Evolutionary conservation across 371 early-diverging fungal species (phyloP).

Genomic region (Mucor plumbeus): DNA sequence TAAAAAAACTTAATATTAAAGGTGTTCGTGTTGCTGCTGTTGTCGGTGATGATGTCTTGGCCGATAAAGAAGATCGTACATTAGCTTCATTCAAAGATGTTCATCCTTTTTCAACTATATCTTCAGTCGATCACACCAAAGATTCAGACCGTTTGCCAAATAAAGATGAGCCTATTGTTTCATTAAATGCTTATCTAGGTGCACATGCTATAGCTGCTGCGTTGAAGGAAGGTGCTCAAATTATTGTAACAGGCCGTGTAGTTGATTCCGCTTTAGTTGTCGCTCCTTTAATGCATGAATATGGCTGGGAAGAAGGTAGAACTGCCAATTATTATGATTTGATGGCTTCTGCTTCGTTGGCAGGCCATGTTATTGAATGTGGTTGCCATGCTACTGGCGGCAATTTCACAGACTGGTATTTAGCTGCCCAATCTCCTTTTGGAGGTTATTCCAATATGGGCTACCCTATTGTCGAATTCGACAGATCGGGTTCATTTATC

Average conservation of each 20-base stretch:
- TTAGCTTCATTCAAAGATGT: slow-evolving; percentile 44
- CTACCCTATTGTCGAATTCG: slow-evolving; percentile 74
- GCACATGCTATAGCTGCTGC: slow-evolving; percentile 66
- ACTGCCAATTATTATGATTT: slow-evolving; percentile 59
- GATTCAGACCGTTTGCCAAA: slow-evolving; percentile 61
- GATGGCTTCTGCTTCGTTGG: slow-evolving; percentile 72
- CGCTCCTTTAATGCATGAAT: slow-evolving; percentile 32
- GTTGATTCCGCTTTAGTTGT: slow-evolving; percentile 71
- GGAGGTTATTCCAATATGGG: slow-evolving; percentile 78
- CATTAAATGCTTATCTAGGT: slow-evolving; percentile 72
- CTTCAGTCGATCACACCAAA: slow-evolving; percentile 42
- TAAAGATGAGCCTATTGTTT: slow-evolving; percentile 56
- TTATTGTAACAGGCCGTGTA: slow-evolving; percentile 77
- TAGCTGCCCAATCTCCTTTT: slow-evolving; percentile 60
- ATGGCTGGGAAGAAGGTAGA: slow-evolving; percentile 25
- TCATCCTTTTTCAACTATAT: slow-evolving; percentile 56
- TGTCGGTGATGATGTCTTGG: slow-evolving; percentile 68
- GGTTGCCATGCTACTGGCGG: slow-evolving; percentile 81
- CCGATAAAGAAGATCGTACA: slow-evolving; percentile 31
- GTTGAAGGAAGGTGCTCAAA: slow-evolving; percentile 66
- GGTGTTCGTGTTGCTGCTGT: slow-evolving; percentile 70
- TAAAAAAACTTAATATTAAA: slow-evolving; percentile 53
- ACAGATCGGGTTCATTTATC: slow-evolving; percentile 60
- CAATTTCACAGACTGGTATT: slow-evolving; percentile 79
- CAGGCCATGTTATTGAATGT: slow-evolving; percentile 81